Percentiles rank a stretch among this genome's conserved stretches.
Conservation (phyloP, 2,329 filamentous ascomycete species). For the Penicillium sp. region DNA sequence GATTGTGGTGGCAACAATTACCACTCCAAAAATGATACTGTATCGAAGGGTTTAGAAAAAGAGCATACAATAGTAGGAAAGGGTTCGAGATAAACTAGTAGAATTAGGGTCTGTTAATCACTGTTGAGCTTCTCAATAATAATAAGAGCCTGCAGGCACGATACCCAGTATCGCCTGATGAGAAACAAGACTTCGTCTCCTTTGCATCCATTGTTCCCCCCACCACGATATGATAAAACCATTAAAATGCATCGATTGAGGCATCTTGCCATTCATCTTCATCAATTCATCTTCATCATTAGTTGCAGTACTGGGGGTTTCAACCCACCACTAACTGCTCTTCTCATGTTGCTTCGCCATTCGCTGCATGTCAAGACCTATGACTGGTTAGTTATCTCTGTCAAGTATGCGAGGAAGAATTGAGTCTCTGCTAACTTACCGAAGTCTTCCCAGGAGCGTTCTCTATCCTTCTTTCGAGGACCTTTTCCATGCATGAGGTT, state of each 20-base stretch:
- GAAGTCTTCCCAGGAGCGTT: slow-evolving; percentile 84
- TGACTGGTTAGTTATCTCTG: slow-evolving; percentile 48
- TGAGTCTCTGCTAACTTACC: slow-evolving; percentile 57
- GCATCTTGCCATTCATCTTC: neutral
- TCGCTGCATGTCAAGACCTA: slow-evolving; percentile 84
- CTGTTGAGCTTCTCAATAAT: neutral
- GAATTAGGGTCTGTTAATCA: neutral
- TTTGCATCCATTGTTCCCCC: neutral
- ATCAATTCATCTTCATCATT: neutral
- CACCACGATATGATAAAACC: neutral
- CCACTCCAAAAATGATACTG: neutral
- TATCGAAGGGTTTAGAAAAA: neutral
- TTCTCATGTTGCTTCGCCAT: slow-evolving; percentile 92
- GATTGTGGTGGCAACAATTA: neutral
- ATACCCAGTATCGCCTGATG: neutral
- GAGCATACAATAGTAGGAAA: neutral
- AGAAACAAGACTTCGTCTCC: neutral
- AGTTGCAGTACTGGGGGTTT: neutral
- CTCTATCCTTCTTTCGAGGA: slow-evolving; percentile 76
- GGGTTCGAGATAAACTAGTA: neutral
- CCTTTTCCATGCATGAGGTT: slow-evolving; percentile 92
- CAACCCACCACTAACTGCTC: slow-evolving; percentile 59
- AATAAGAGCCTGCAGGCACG: neutral
- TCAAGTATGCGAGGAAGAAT: neutral
- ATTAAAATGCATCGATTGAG: neutral